Base-by-base conservation (phyloP, 805 yeast genomes). In the Metschnikowia sp. region DNA sequence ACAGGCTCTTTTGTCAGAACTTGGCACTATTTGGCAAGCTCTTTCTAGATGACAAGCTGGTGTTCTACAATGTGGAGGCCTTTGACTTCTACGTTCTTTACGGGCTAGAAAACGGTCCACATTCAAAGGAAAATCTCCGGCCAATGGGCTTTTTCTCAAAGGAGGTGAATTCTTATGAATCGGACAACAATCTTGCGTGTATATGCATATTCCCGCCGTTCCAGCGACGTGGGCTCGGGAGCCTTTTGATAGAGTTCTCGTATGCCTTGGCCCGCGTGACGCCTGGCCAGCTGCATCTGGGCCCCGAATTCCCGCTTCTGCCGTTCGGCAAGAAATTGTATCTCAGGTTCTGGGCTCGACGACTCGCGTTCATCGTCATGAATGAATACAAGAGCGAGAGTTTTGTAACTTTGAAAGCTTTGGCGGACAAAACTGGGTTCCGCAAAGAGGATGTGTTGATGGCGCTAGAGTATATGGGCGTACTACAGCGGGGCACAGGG, bases 261-360 rank as follows among this genome's bases (percentile, higher is more conserved):
- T 94, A 92, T 60, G 82, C 76, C 30, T 63, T 91, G 18, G 88
- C 96, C 0, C 70, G 52, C 36, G 48, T 56, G 12, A 68, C 79
- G 35, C 76, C 75, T 12, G 87, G 86, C 37, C 81, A 79, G 30
- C 56, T 71, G 18, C 65, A 79, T 2, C 89, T 96, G 50, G 96
- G 97, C 0, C 99, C 99, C 0, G 99, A 94, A 62, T 77, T 82
- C 53, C 99, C 99, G 0, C 68, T 94, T 9, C 86, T 96, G 6
- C 84, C 85, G 0, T 86, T 83, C 64, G 99, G 99, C 0, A 74
- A 76, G 44, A 68, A 79, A 9, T 79, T 91, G 7, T 94, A 90
- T 59, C 59, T 86, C 15, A 68, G 77, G 12, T 91, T 79, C 65
- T 94, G 98, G 99, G 72, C 86, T 7, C 72, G 76, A 40, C 59